These are phyloP conservation scores for Xylaria digitata DNA, from an alignment of 2,329 filamentous ascomycete genomes.

Conservation along the genomic window DNA sequence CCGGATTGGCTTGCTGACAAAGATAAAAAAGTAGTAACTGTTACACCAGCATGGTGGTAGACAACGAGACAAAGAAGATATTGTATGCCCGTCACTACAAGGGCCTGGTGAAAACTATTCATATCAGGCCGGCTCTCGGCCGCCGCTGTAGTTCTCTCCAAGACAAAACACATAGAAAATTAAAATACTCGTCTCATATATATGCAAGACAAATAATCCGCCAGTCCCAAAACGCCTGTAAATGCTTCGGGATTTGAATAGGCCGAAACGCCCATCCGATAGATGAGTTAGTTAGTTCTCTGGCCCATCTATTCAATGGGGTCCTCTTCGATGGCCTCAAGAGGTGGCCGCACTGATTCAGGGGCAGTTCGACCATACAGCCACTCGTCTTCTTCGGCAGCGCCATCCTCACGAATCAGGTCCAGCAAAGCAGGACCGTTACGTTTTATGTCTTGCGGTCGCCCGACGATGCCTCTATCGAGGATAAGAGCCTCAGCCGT, in stretches of 20 bases:
- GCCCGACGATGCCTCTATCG: constrained; percentile 67
- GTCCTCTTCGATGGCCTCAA: constrained; percentile 65
- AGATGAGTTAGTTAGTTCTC: constrained; percentile 16
- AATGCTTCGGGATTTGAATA: constrained; percentile 43
- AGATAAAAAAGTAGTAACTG: constrained; percentile 28
- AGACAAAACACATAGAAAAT: constrained; percentile 29
- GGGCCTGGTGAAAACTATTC: constrained; percentile 18
- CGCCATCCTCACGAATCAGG: constrained; percentile 71
- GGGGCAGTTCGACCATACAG: constrained; percentile 66
- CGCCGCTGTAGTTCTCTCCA: constrained; percentile 35
- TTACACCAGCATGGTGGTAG: constrained; percentile 24
- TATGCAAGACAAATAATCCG: constrained; percentile 38
- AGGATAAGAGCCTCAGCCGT: constrained; percentile 72
- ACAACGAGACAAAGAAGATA: constrained; percentile 29
- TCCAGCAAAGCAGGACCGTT: constrained; percentile 72
- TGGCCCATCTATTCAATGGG: constrained; percentile 51
- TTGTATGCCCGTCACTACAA: constrained; percentile 27
- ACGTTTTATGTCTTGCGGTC: constrained; percentile 70
- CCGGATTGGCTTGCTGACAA: constrained; percentile 21
- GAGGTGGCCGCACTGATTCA: constrained; percentile 65
- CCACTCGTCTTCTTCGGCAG: constrained; percentile 71
- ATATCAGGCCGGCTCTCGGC: constrained; percentile 18
- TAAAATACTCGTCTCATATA: constrained; percentile 34
- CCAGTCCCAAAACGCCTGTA: constrained; percentile 46
- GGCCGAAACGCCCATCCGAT: constrained; percentile 21